A percentile compares a stretch with the other conserved stretches of the same genome.
These are phyloP conservation scores for Linnemannia schmuckeri DNA, from an alignment of 192 early-diverging fungal species.

Conservation along the genomic window DNA sequence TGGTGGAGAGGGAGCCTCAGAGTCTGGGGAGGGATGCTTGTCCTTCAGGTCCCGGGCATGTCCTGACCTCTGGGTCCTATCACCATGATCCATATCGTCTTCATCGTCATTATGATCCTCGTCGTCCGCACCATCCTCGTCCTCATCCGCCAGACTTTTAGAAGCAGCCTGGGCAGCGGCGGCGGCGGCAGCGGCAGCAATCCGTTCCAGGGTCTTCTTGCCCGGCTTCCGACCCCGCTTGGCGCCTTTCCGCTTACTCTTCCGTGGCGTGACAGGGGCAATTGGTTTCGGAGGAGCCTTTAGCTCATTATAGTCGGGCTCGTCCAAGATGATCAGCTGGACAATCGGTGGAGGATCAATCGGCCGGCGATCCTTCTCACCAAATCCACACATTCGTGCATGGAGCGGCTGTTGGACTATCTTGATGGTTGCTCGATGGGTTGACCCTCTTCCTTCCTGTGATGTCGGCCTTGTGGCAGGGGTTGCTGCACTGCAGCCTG, in stretches of 20 bases:
- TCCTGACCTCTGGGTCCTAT: neutral
- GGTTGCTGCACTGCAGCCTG: neutral
- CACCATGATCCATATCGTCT: neutral
- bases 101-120: slow-evolving; percentile 13
- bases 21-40: neutral
- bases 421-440: slow-evolving; percentile 60
- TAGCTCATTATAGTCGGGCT: slow-evolving; percentile 58
- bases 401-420: slow-evolving; percentile 83
- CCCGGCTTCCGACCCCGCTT: neutral
- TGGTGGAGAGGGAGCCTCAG: neutral
- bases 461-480: neutral
- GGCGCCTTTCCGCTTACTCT: neutral
- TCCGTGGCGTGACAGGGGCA: slow-evolving; percentile 31
- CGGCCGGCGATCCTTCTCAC: slow-evolving; percentile 85
- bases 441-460: neutral
- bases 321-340: slow-evolving; percentile 71
- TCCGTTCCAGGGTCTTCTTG: slow-evolving; percentile 1
- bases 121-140: neutral
- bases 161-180: slow-evolving; percentile 38
- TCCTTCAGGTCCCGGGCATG: neutral
- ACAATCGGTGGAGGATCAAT: slow-evolving; percentile 85
- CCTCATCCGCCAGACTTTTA: neutral
- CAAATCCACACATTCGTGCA: slow-evolving; percentile 85
- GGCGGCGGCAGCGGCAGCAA: slow-evolving; percentile 58
- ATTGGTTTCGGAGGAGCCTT: slow-evolving; percentile 37